Conservation (phyloP, 208 protist genomes). For the Trichomonas gallinae region DNA sequence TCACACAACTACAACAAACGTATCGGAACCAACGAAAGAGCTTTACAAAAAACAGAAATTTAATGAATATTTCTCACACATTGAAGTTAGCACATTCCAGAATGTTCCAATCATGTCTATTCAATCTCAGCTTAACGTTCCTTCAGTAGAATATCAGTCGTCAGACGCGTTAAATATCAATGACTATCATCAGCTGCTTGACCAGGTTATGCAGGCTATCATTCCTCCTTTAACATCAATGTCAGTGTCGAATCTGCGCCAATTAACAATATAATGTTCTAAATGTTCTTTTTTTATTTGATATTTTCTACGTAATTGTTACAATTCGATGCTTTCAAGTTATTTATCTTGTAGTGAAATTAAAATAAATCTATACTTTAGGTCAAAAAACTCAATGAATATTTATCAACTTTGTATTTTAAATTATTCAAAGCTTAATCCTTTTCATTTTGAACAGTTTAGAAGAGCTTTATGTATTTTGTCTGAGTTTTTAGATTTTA, state of each 20-base stretch:
- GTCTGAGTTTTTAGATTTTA: too few species aligned
- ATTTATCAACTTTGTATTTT: too few species aligned
- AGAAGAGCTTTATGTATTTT: too few species aligned
- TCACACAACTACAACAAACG: not conserved
- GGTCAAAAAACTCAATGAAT: too few species aligned
- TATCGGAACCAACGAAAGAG: not conserved
- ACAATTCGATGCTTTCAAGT: too few species aligned
- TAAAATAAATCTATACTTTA: too few species aligned
- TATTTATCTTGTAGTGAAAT: too few species aligned
- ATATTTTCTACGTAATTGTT: too few species aligned
- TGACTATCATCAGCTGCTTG: not conserved
- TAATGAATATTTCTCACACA: conserved; percentile 3
- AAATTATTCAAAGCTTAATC: too few species aligned
- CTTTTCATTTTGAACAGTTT: too few species aligned
- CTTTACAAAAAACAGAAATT: not conserved
- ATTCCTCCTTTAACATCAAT: not conserved
- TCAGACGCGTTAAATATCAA: not conserved
- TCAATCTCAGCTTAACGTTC: not conserved
- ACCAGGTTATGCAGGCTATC: not conserved
- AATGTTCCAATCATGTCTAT: conserved; percentile 2
- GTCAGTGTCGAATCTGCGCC: not conserved
- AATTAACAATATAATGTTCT: not conserved
- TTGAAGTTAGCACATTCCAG: conserved; percentile 11
- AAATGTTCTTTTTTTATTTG: too few species aligned
- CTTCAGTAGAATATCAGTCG: not conserved